Conservation (phyloP, 108 stramenopile species). For the Nitzschia sp. region DNA sequence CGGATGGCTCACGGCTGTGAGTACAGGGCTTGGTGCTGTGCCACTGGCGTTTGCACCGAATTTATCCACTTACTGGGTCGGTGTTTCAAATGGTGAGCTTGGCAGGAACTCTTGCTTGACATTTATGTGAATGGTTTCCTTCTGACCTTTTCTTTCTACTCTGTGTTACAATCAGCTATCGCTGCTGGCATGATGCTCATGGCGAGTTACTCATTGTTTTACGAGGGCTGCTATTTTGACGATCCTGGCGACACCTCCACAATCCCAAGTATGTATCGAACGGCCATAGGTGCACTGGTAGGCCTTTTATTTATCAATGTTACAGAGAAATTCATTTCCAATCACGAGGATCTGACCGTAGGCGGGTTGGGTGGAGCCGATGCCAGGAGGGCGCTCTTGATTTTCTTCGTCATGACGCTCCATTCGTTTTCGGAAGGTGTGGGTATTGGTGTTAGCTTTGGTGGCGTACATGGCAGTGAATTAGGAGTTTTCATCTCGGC, state of each 20-base stretch:
- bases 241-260: conserved; percentile 68
- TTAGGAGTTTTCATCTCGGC: conserved; percentile 95
- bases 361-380: conserved; percentile 87
- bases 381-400: conserved; percentile 86
- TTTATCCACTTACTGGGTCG: conserved; percentile 78
- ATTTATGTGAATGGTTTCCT: neutral
- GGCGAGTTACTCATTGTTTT: conserved; percentile 85
- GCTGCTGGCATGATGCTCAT: conserved; percentile 99
- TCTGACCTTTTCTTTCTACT: neutral
- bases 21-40: conserved; percentile 93
- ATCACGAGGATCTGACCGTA: conserved; percentile 89
- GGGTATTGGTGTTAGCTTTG: conserved; percentile 95
- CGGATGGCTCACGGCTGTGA: conserved; percentile 96
- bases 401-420: conserved; percentile 97
- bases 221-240: conserved; percentile 79
- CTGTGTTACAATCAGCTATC: conserved; percentile 67
- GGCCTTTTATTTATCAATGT: conserved; percentile 84
- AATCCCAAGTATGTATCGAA: conserved; percentile 46
- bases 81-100: conserved; percentile 84
- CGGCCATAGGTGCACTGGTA: conserved; percentile 64
- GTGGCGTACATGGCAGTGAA: conserved; percentile 80
- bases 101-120: neutral
- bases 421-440: conserved; percentile 98
- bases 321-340: conserved; percentile 79
- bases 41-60: conserved; percentile 83